Evolutionary conservation across 2,329 filamentous ascomycete genomes (phyloP).

Genomic region (Xylaria digitata): DNA sequence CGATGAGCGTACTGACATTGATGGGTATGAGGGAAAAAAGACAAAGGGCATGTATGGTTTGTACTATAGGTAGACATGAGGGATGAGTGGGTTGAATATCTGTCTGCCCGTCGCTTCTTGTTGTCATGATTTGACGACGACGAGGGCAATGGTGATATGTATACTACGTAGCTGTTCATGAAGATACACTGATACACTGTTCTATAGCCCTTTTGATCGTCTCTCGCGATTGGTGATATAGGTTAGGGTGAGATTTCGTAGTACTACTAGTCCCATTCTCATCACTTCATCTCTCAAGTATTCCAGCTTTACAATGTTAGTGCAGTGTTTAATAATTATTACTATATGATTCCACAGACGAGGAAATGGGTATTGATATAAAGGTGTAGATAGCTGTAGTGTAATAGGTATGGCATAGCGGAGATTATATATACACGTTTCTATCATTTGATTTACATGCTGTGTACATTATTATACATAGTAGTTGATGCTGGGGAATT

Average conservation of each 20-base stretch:
- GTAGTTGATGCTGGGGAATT: too few relatives aligned
- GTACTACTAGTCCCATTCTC: too few relatives aligned
- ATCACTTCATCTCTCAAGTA: too few relatives aligned
- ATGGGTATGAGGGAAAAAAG: not conserved
- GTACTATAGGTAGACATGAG: slow-evolving; percentile 5
- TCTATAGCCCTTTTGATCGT: not conserved
- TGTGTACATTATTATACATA: too few relatives aligned
- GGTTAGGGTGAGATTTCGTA: not conserved
- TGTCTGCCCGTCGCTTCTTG: not conserved
- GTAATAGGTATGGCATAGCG: too few relatives aligned
- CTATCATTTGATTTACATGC: too few relatives aligned
- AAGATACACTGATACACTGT: not conserved
- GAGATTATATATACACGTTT: too few relatives aligned
- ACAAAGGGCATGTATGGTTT: not conserved
- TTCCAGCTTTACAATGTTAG: too few relatives aligned
- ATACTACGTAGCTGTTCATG: slow-evolving; percentile 10
- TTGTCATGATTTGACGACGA: not conserved
- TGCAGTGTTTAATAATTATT: too few relatives aligned
- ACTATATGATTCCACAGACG: too few relatives aligned
- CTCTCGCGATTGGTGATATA: not conserved
- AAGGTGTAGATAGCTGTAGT: too few relatives aligned
- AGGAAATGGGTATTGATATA: too few relatives aligned
- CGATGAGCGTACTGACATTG: slow-evolving; percentile 12
- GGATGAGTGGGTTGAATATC: not conserved
- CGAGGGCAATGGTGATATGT: not conserved